Evolutionary conservation across 1,139 yeast species (phyloP).

Genomic region (Debaryomyces nepalensis): DNA sequence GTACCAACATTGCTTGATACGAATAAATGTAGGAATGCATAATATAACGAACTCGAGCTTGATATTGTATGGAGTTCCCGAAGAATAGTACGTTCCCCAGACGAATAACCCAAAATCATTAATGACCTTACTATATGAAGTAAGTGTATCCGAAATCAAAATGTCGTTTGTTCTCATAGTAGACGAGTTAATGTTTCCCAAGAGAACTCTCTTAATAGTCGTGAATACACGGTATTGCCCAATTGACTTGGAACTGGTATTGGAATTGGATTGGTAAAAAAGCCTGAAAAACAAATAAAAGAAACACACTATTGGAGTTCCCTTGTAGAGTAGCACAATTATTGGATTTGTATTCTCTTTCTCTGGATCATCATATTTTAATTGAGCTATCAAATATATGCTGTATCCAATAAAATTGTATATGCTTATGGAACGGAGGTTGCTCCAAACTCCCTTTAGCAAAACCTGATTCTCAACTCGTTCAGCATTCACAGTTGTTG

Average conservation of each 20-base stretch:
- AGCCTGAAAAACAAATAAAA: conserved; percentile 22
- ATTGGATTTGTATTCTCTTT: conserved; percentile 11
- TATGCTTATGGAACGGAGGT: conserved; percentile 26
- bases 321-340: conserved; percentile 16
- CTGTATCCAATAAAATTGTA: conserved; percentile 29
- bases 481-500: conserved; percentile 38
- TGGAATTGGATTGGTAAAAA: conserved; percentile 20
- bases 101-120: conserved; percentile 64
- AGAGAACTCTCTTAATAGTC: conserved; percentile 55
- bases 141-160: conserved; percentile 76
- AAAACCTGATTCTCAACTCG: conserved; percentile 36
- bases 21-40: conserved; percentile 67
- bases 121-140: conserved; percentile 76
- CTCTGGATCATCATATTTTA: conserved; percentile 17
- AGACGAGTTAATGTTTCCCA: conserved; percentile 59
- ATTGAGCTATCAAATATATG: conserved; percentile 26
- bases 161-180: conserved; percentile 77
- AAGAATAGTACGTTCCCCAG: conserved; percentile 31
- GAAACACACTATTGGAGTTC: conserved; percentile 27
- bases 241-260: conserved; percentile 17
- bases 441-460: conserved; percentile 39
- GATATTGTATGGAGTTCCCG: conserved; percentile 33
- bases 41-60: conserved; percentile 54
- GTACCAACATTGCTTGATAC: conserved; percentile 78
- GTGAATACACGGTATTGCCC: conserved; percentile 53